Percentiles rank a stretch among this genome's conserved stretches.
These are phyloP conservation scores for Candida sp. DNA, from an alignment of 1,139 yeast species.

Conservation along the genomic window DNA sequence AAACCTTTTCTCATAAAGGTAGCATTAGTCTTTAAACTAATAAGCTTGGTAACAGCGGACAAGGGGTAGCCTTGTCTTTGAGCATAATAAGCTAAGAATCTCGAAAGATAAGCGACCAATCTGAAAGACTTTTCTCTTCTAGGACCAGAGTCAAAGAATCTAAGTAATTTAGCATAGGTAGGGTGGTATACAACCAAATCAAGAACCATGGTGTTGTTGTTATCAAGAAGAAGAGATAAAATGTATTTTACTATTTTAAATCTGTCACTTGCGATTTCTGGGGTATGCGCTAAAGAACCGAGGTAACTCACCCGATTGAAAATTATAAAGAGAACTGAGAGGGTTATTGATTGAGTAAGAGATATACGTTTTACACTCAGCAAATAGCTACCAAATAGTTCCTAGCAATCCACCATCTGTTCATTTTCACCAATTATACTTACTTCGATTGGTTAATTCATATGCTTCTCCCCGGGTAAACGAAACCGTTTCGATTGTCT, in stretches of 20 bases:
- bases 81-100: conserved; percentile 66
- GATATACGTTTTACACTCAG: no score
- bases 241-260: neutral
- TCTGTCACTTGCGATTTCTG: neutral
- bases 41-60: conserved; percentile 48
- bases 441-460: no score
- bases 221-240: neutral
- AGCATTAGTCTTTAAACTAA: conserved; percentile 53
- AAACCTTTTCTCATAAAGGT: conserved; percentile 79
- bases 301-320: neutral
- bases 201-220: conserved; percentile 50
- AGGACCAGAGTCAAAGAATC: conserved; percentile 63
- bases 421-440: no score
- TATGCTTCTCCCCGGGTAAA: no score
- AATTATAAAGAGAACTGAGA: no score
- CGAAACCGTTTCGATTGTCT: no score
- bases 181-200: conserved; percentile 77
- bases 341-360: no score
- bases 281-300: neutral
- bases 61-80: conserved; percentile 57
- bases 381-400: no score
- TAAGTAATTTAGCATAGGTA: conserved; percentile 57
- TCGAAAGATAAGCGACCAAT: conserved; percentile 74
- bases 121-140: conserved; percentile 73
- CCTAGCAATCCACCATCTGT: no score